Base-by-base conservation (phyloP, 768 basidiomycete species). In the Phaffia australis region DNA sequence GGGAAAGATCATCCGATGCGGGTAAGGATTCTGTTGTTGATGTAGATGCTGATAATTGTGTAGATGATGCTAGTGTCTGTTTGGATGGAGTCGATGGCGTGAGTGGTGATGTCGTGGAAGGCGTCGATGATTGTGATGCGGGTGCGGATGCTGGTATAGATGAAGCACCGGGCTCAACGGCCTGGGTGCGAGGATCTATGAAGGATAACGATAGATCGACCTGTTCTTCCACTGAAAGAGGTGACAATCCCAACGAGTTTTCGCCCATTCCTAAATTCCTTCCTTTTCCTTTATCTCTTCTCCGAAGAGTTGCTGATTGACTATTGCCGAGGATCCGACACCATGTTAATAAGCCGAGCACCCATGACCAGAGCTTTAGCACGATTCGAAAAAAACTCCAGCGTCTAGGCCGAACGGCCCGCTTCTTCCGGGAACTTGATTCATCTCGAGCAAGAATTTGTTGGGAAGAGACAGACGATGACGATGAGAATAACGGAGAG, bases 151-250 rank as follows among this genome's bases (percentile, higher is more conserved):
- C 18, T 18, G 21, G 5, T 23, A 47, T 6, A 23, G 58, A 35
- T 47, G 30, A 42, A 5, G 35, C 35, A 42, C 11, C 11, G 35
- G 35, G 35, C 4, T 42, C 35, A 42, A 42, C 11, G 35, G 35
- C 35, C 11, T 42, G 59, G 35, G 59, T 60, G 7, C 59, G 29
- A 27, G 59, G 59, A 46, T 60, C 59, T 27, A 29, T 27, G 21
- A 60, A 49, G 35, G 47, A 46, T 46, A 5, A 27, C 59, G 47
- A 42, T 25, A 27, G 59, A 11, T 11, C 23, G 30, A 21, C 21
- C 8, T 1, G 6, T 47, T 19, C 14, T 60, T 21, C 25, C 58
- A 15, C 25, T 35, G 32, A 35, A 18, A 30, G 58, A 15, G 21
- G 57, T 5, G 21, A 32, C 27, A 21, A 19, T 21, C 51, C 51